A percentile compares a stretch with the other conserved stretches of the same genome.
phyloP scores from a whole-genome alignment of 2,329 filamentous ascomycete genomes.

The Phialophora verrucosa region DNA sequence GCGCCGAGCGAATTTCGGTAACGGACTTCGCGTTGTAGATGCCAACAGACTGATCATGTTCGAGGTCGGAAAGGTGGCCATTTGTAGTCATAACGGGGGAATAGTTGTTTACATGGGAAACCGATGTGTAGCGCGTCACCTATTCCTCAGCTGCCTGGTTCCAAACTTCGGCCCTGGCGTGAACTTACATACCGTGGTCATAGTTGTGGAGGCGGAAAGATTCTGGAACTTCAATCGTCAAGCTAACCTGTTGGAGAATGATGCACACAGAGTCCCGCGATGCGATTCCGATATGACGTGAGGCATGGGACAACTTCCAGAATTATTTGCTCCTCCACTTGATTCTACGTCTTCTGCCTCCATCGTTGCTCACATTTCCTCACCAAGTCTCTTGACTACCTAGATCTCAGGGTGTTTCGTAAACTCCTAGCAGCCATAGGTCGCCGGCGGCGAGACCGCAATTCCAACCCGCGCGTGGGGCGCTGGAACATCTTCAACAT shows the following conservation, averaged over 20 bases:
- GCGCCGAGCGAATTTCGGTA: constrained; percentile 77
- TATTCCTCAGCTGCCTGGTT: background rate
- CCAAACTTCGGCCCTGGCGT: background rate
- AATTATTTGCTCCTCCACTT: background rate
- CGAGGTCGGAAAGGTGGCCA: constrained; percentile 25
- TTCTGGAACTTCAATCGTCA: background rate
- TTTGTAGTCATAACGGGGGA: constrained; percentile 26
- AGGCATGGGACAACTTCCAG: background rate
- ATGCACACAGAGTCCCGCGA: background rate
- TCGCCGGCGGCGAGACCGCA: constrained; percentile 53
- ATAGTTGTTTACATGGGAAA: background rate
- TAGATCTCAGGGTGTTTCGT: constrained; percentile 22
- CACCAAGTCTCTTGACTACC: background rate
- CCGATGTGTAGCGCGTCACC: background rate
- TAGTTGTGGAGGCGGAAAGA: background rate
- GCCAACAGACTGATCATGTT: constrained; percentile 39
- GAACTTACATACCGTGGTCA: too few species aligned
- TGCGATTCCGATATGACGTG: background rate
- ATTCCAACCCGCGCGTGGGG: constrained; percentile 46
- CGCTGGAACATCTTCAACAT: constrained; percentile 61
- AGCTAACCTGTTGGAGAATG: background rate
- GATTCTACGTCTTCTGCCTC: background rate
- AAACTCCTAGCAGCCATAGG: constrained; percentile 52
- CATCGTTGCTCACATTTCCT: background rate
- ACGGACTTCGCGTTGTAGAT: constrained; percentile 75